Conservation (phyloP, 1,139 yeast species). For the Geotrichum candidum region DNA sequence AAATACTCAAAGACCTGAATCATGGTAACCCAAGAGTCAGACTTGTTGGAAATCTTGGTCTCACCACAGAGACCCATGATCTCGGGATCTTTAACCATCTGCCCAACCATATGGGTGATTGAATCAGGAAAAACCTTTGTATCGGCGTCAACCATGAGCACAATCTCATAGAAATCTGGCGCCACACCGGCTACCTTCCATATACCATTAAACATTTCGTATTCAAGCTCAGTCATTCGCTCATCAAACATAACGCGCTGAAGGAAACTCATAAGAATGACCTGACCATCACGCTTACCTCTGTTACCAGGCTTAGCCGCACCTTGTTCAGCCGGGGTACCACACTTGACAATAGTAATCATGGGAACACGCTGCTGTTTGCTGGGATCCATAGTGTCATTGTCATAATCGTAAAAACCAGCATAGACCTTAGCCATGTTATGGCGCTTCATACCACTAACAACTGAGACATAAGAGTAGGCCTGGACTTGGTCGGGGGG, state of each 20-base stretch:
- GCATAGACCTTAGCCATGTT: slow-evolving; percentile 92
- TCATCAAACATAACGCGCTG: slow-evolving; percentile 92
- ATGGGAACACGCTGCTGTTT: slow-evolving; percentile 89
- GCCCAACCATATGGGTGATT: slow-evolving; percentile 85
- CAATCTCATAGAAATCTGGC: slow-evolving; percentile 79
- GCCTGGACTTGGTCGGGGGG: slow-evolving; percentile 72
- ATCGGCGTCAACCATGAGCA: slow-evolving; percentile 96
- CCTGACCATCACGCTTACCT: slow-evolving; percentile 97
- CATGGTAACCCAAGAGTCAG: slow-evolving; percentile 84
- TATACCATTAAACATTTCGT: slow-evolving; percentile 67
- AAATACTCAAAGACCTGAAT: slow-evolving; percentile 95
- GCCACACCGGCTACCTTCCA: slow-evolving; percentile 87
- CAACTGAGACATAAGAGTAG: slow-evolving; percentile 88
- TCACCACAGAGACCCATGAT: slow-evolving; percentile 98
- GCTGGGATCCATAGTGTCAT: slow-evolving; percentile 63
- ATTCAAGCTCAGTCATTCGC: slow-evolving; percentile 93
- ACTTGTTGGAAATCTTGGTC: slow-evolving; percentile 86
- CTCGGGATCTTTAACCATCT: slow-evolving; percentile 83
- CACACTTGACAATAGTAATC: slow-evolving; percentile 80
- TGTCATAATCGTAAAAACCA: slow-evolving; percentile 82
- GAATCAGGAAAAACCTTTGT: slow-evolving; percentile 89
- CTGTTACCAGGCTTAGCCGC: slow-evolving; percentile 94
- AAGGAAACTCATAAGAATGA: slow-evolving; percentile 85
- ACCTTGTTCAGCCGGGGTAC: slow-evolving; percentile 74
- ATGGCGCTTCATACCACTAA: slow-evolving; percentile 86